These are phyloP conservation scores for Cornus kousa DNA, from an alignment of 148 eudicot species.

Conservation along the genomic window DNA sequence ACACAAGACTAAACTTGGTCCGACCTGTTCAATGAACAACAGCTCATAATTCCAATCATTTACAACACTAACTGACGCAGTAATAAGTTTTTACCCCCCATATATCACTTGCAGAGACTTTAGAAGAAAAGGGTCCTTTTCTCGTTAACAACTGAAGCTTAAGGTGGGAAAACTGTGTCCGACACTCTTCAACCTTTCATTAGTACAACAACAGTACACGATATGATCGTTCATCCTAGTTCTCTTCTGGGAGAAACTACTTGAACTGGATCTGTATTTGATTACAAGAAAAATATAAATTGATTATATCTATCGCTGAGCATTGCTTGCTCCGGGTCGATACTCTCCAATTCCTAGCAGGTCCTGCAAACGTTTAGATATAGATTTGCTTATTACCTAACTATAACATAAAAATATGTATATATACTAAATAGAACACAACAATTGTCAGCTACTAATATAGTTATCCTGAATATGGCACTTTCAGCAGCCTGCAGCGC, in stretches of 20 bases:
- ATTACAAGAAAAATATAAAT: neutral
- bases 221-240: neutral
- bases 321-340: conserved; percentile 43
- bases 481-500: neutral
- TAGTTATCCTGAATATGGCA: neutral
- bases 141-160: no score
- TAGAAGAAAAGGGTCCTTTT: no score
- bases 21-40: no score
- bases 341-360: conserved; percentile 78
- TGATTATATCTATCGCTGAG: conserved; percentile 21
- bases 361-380: conserved; percentile 44
- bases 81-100: no score
- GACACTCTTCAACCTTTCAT: neutral
- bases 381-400: no score
- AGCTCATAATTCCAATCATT: no score
- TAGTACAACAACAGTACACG: neutral
- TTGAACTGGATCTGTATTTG: neutral
- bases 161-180: neutral
- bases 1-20: no score
- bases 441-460: neutral
- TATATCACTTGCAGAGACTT: no score
- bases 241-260: neutral
- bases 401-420: no score
- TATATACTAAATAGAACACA: neutral
- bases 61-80: no score